A percentile compares a stretch with the other conserved stretches of the same genome.
Conservation (phyloP, 306 rosid genomes). For the Malus domestica region ASM211411v1 NC_041803.1:273001-273500, state of each 20-base stretch:
- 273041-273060: background rate
- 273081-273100: background rate
- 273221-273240: constrained; percentile 73
- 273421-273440: constrained; percentile 3
- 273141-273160: background rate
- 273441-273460: constrained; percentile 97
- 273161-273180: background rate
- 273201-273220: constrained; percentile 1
- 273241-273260: constrained; percentile 93
- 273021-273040: background rate
- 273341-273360: constrained; percentile 43
- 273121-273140: background rate
- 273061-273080: background rate
- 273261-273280: constrained; percentile 95
- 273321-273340: constrained; percentile 91
- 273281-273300: constrained; percentile 95
- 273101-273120: background rate
- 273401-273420: background rate
- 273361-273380: background rate
- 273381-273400: background rate
- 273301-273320: constrained; percentile 84
- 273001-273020: background rate
- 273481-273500: constrained; percentile 93
- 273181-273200: constrained; percentile 4
- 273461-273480: constrained; percentile 85